Evolutionary conservation across 179 eudicot species (phyloP), one percentile per base, ranked within the genome.

Genomic region (Silene noctiflora): DNA sequence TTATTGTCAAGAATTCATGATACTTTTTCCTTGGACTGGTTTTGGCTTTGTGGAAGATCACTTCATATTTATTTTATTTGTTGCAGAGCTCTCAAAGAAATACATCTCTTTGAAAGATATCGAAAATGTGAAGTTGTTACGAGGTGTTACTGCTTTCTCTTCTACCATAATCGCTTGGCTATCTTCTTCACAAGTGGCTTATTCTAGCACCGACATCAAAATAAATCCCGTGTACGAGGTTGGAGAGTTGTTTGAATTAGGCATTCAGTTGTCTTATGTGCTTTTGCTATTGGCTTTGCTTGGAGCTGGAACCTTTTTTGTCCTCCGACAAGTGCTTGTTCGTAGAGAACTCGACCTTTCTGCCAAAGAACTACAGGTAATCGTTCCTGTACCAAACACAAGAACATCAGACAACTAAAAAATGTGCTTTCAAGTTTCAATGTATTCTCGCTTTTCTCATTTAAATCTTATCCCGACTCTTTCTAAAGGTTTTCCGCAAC

Each of bases 331-430:
- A 85, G 98, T 94, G 64, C 94, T 94, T 78, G 91, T 94, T 39
- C 96, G 98, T 1, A 87, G 98, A 82, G 98, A 94, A 78, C 98
- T 94, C 70, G 98, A 94, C 80, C 98, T 94, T 79, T 94, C 98
- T 81, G 98, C 98, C 1, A 92, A 94, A 87, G 98, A 94, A 78
- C 71, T 94, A 79, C 98, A 94, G 91, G 98, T 94, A 80, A 79
- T 53, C 69, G 46, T 71, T 62, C 67, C 48, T 22, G 33, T 22
- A 64, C 46, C 55, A 16, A 39, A 39, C 46, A 35, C 8, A 35
- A 8, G 69, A 61, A 63, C 20, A 4, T 60, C 10, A 42, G 6
- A 12, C n/a, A 71, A 58, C 67, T 39, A 25, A 29, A 21, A 27
- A 13, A 4, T 0, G 8, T 1, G 8, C 42, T n/a, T n/a, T n/a